Base-by-base conservation (phyloP, 768 basidiomycete genomes). In the Favolaschia claudopus region DNA sequence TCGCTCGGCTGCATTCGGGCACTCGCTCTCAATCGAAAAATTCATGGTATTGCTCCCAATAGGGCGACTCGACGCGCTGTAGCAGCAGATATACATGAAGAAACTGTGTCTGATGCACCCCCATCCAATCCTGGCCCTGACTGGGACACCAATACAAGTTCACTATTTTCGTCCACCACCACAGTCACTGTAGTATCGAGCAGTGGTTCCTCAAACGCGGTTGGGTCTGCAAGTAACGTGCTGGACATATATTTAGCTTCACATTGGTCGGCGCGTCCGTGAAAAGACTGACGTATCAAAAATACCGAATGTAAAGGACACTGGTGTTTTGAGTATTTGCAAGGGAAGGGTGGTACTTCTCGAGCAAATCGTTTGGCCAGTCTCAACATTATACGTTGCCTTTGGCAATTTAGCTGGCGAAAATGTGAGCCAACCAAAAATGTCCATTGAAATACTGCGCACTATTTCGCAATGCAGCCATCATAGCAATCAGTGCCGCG, bases 191-290 rank as follows among this genome's bases (percentile, higher is more conserved):
- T 82, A 0, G 92, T 88, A 14, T 91, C 86, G 50, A 95, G 83
- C 7, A 97, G 79, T 0, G 93, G 91, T 64, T 95, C 90, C 75
- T 99, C 96, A 71, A 96, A 97, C 1, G 93, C 81, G 0, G 93
- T 91, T 1, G 95, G 92, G 73, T 99, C 96, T 0, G 88, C 79
- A 5, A 98, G 76, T 10, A 96, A 78, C 45, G 83, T 82, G 29
- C 90, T 92, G 65, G 2, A 31, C 39, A 29, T 44, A 46, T 29
- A 9, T 20, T 28, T 50, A 60, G 39, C 38, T 39, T 7, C 7
- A 45, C 44, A 20, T 25, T 7, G 2, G 15, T n/a, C n/a, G 20
- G n/a, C 58, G 52, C 43, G 50, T 12, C 33, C 56, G 40, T n/a
- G 39, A 13, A 7, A 29, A 14, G 45, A 79, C 89, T 54, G 62